phyloP scores from a whole-genome alignment of 768 basidiomycete species.

The Tricholoma hemisulphureum region DNA sequence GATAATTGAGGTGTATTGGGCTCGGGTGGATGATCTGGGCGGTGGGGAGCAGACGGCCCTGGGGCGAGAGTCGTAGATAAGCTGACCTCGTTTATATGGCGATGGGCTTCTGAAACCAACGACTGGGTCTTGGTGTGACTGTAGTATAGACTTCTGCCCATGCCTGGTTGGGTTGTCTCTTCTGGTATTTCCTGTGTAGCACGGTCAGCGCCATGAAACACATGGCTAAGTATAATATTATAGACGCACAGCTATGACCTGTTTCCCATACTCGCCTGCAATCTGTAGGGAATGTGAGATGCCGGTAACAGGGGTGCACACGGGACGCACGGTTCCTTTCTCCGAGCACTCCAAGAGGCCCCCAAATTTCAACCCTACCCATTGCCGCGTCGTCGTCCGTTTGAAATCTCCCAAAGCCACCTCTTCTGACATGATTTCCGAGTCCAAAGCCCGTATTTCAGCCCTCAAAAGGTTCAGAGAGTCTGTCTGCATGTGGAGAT shows the following conservation, averaged over 20 bases:
- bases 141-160: constrained; percentile 69
- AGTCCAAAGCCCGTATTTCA: constrained; percentile 76
- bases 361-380: constrained; percentile 85
- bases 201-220: neutral
- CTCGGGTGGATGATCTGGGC: constrained; percentile 4
- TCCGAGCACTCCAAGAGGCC: constrained; percentile 82
- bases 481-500: constrained; percentile 70
- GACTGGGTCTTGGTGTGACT: constrained; percentile 62
- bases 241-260: constrained; percentile 43
- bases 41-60: constrained; percentile 8
- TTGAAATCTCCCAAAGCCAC: constrained; percentile 82
- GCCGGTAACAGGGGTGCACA: neutral
- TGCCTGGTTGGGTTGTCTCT: constrained; percentile 77
- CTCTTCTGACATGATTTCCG: constrained; percentile 82
- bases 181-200: constrained; percentile 68
- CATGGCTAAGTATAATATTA: neutral
- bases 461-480: constrained; percentile 65
- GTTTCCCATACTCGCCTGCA: constrained; percentile 53
- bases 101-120: constrained; percentile 62
- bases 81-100: constrained; percentile 49
- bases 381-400: constrained; percentile 61
- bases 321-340: constrained; percentile 57
- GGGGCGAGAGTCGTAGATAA: constrained; percentile 40
- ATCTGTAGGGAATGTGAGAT: constrained; percentile 35
- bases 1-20: constrained; percentile 3